Evolutionary conservation across 2,329 filamentous ascomycete genomes (phyloP), one percentile per base, ranked within the genome.

Genomic region (Diaporthe nobilis): DNA sequence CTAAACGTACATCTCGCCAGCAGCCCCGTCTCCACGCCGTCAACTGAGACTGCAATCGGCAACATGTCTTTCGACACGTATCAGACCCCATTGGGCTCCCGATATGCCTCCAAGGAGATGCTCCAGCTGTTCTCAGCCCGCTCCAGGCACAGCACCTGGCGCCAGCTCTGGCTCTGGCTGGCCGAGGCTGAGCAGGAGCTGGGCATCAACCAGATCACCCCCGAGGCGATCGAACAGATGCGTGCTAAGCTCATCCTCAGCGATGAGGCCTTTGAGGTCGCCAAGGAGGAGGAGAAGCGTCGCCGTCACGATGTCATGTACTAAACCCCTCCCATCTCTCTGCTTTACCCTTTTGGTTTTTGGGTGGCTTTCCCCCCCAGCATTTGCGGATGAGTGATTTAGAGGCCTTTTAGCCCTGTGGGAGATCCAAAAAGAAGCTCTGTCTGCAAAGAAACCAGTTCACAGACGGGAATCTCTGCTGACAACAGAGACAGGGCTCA

Each of bases 161-260:
- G 95, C 78, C 90, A 94, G 83, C 91, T 98, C 25, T 98, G 96
- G 96, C 87, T 96, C 60, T 92, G 90, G 85, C 93, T 98, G 15
- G 95, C 95, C 34, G 93, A 98, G 87, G 88, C 90, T 13, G 93
- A 98, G 87, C 92, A 92, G 83, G 93, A 96, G 84, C 90, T 98
- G 2, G 95, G 95, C 3, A 90, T 98, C 63, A 86, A 90, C 12
- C 82, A 85, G 60, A 96, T 98, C 82, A 92, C 90, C 20, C 84
- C 89, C 28, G 91, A 96, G 80, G 95, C 95, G 12, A 87, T 98
- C 71, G 89, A 92, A 76, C 90, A 95, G 84, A 94, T 98, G 90
- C 88, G 90, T 78, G 90, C 91, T n/a, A 89, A 96, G 77, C 87
- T 96, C 60, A 88, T 88, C n/a, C 89, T 97, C 49, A 93, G 93